Evolutionary conservation across 1,284 basidiomycete species (phyloP), one percentile per base, ranked within the genome.

Genomic region (Psilocybe mexicana): DNA sequence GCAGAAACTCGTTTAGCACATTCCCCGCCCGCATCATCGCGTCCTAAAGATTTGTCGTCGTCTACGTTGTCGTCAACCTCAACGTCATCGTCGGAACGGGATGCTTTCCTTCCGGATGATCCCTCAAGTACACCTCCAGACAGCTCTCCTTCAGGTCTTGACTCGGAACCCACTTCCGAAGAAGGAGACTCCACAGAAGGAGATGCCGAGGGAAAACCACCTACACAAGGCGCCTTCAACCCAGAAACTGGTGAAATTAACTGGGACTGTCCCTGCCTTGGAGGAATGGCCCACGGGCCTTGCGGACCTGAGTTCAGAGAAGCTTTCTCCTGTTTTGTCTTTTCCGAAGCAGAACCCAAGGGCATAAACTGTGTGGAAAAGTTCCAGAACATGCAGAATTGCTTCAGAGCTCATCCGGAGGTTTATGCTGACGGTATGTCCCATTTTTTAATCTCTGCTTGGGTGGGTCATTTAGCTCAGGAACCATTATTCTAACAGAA

Each of bases 361-460:
- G 96, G 96, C 7, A 92, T 98, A 58, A 92, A 99, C 67, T 99
- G 96, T 67, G 92, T 99, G 23, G 97, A 98, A 66, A 94, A 93
- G 78, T 99, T 99, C 83, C 92, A 95, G 78, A 86, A 79, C 18
- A 99, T 99, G 96, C 96, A 99, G 76, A 89, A 92, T 63, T 99
- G 96, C 81, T 99, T 99, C 83, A 86, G 94, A 67, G 87, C 87
- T 65, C 93, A 99, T 74, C 97, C 96, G 0, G 96, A 98, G 36
- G 82, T 94, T 36, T 99, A 99, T 73, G 94, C 90, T 28, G 93
- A 95, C 68, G 96, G 94, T 94, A 59, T 10, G 64, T 59, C 54
- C 8, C 8, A 38, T 45, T 38, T 38, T 43, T 42, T 44, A 18
- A 55, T 6, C 43, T 49, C 30, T 33, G 30, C 30, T 4, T 33